Evolutionary conservation across 495 filamentous ascomycete species (phyloP).

Genomic region (Podospora fimiseda): DNA sequence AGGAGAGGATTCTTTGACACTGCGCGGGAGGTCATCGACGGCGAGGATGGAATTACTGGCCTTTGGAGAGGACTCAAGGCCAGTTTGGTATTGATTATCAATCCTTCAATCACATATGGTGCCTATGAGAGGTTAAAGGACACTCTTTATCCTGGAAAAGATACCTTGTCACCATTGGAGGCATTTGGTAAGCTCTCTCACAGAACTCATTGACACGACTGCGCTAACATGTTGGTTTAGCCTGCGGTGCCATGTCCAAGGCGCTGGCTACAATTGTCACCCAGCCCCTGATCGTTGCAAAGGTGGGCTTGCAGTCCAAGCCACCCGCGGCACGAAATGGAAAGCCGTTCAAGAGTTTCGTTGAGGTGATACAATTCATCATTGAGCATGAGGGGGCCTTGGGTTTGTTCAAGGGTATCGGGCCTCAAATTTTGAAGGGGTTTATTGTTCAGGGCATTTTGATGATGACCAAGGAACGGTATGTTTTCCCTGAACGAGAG

Average conservation of each 20-base stretch:
- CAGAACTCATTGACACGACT: neutral
- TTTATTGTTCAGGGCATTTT: slow-evolving; percentile 88
- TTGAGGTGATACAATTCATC: slow-evolving; percentile 92
- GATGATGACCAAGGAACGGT: slow-evolving; percentile 99
- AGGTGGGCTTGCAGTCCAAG: slow-evolving; percentile 90
- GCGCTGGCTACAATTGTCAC: slow-evolving; percentile 85
- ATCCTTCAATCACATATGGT: slow-evolving; percentile 96
- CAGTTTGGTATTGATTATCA: slow-evolving; percentile 91
- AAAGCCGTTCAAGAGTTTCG: slow-evolving; percentile 90
- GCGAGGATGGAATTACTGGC: slow-evolving; percentile 84
- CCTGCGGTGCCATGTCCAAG: slow-evolving; percentile 91
- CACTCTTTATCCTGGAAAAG: slow-evolving; percentile 68
- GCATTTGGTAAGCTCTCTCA: slow-evolving; percentile 67
- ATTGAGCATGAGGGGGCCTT: slow-evolving; percentile 75
- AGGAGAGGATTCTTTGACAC: slow-evolving; percentile 86
- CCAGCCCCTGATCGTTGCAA: slow-evolving; percentile 95
- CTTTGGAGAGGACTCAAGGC: slow-evolving; percentile 96
- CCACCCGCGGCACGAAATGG: slow-evolving; percentile 78
- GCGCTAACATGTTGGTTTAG: slow-evolving; percentile 35
- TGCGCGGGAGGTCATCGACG: slow-evolving; percentile 76
- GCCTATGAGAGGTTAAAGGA: slow-evolving; percentile 89
- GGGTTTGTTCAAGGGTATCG: slow-evolving; percentile 94
- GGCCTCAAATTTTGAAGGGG: slow-evolving; percentile 87
- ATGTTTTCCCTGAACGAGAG: slow-evolving; percentile 25
- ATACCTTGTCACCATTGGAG: slow-evolving; percentile 74